phyloP scores from a whole-genome alignment of 176 grass and related monocot genomes.

The Oropetium thomaeum region DNA sequence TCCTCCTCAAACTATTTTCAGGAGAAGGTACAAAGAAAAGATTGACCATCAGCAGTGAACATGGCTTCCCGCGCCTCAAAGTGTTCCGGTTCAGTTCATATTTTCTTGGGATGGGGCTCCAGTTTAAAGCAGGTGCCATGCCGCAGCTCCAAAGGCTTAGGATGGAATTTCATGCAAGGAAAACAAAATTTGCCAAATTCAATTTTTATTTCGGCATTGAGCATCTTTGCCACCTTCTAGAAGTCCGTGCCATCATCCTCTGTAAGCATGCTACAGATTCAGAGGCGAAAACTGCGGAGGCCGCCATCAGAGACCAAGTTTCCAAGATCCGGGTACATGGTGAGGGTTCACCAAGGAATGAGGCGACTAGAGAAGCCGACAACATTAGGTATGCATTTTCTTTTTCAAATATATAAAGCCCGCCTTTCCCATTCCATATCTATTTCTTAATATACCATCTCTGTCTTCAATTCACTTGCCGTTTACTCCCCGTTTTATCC shows the following conservation, averaged over 20 bases:
- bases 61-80: constrained; percentile 27
- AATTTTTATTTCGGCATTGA: not conserved
- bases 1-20: not conserved
- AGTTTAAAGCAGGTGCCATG: constrained; percentile 8
- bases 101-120: not conserved
- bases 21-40: not conserved
- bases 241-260: not conserved
- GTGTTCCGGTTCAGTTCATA: not conserved
- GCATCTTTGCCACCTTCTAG: not conserved
- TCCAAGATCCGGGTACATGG: not conserved
- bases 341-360: no score
- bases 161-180: not conserved
- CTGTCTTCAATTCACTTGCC: no score
- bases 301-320: not conserved
- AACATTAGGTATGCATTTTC: no score
- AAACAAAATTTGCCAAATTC: not conserved
- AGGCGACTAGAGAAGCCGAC: no score
- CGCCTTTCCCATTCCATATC: no score
- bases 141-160: not conserved
- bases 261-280: not conserved
- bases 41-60: not conserved
- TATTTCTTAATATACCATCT: no score
- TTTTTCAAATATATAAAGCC: no score
- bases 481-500: no score
- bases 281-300: not conserved